Conservation (phyloP, 306 rosid species). For the Parietaria judaica region DNA sequence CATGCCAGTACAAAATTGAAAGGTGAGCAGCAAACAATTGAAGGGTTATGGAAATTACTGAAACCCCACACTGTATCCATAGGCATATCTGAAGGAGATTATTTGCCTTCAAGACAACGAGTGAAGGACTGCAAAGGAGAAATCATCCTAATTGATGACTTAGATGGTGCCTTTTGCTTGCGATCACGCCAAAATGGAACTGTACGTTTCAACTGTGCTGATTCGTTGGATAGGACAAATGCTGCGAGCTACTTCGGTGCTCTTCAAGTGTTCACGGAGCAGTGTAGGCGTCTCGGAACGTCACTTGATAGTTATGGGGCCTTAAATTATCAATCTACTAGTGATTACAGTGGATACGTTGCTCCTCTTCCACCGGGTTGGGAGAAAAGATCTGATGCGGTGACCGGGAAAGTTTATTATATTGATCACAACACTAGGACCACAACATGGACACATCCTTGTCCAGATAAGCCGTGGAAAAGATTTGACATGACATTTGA, state of each 20-base stretch:
- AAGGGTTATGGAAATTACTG: conserved; percentile 84
- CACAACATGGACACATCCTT: conserved; percentile 96
- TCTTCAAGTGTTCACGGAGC: conserved; percentile 94
- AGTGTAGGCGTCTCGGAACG: conserved; percentile 92
- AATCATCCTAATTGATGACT: conserved; percentile 57
- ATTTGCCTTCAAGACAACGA: conserved; percentile 73
- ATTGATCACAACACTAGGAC: conserved; percentile 97
- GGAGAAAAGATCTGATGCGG: conserved; percentile 96
- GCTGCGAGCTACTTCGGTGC: conserved; percentile 97
- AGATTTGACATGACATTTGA: conserved; percentile 96
- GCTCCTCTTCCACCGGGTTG: conserved; percentile 99
- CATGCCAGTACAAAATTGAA: conserved; percentile 73
- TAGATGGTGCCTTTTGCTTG: conserved; percentile 86
- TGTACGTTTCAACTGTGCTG: conserved; percentile 92
- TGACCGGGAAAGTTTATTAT: conserved; percentile 77
- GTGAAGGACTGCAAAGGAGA: conserved; percentile 83
- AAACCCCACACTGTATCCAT: conserved; percentile 71
- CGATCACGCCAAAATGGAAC: conserved; percentile 93
- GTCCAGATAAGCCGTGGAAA: conserved; percentile 99
- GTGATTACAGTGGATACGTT: conserved; percentile 57
- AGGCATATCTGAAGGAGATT: conserved; percentile 90
- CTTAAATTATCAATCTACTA: conserved; percentile 55
- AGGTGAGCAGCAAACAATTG: conserved; percentile 92
- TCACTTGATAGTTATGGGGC: conserved; percentile 79
- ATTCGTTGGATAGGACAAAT: conserved; percentile 97